phyloP scores from a whole-genome alignment of 768 basidiomycete genomes.

The Suillus cothurnatus region DNA sequence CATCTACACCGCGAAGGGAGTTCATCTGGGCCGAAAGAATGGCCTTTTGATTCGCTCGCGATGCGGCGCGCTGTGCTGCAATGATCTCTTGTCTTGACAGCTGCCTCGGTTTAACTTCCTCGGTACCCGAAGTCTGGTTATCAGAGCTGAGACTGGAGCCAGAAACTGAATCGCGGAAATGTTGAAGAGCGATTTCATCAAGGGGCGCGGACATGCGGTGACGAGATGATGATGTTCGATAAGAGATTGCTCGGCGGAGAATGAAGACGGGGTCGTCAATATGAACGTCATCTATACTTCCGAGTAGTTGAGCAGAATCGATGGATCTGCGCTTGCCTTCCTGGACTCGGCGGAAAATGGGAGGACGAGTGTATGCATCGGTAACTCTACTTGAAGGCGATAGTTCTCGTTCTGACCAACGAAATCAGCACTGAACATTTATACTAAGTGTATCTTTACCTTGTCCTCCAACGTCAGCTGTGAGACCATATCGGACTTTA shows the following conservation, averaged over 20 bases:
- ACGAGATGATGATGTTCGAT: slow-evolving; percentile 70
- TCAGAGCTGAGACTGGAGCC: slow-evolving; percentile 62
- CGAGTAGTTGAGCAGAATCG: slow-evolving; percentile 75
- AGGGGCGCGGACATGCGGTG: slow-evolving; percentile 74
- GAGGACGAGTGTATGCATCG: slow-evolving; percentile 80
- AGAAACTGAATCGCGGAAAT: slow-evolving; percentile 63
- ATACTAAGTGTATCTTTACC: slow-evolving; percentile 47
- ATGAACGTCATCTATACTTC: slow-evolving; percentile 70
- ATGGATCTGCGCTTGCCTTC: slow-evolving; percentile 84
- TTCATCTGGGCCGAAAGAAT: slow-evolving; percentile 87
- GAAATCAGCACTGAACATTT: slow-evolving; percentile 11
- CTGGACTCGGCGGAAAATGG: slow-evolving; percentile 61
- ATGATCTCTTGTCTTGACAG: slow-evolving; percentile 87
- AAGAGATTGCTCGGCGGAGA: slow-evolving; percentile 78
- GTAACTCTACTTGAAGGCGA: slow-evolving; percentile 80
- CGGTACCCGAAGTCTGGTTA: slow-evolving; percentile 21
- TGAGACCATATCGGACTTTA: slow-evolving; percentile 83
- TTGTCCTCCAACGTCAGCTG: slow-evolving; percentile 56
- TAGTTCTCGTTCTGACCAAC: slow-evolving; percentile 69
- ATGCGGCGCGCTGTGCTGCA: slow-evolving; percentile 86
- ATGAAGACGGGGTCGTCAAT: slow-evolving; percentile 89
- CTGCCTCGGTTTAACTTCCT: slow-evolving; percentile 43
- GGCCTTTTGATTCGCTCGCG: slow-evolving; percentile 81
- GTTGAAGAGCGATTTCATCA: slow-evolving; percentile 81
- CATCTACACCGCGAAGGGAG: slow-evolving; percentile 84